Evolutionary conservation across 2,329 filamentous ascomycete genomes (phyloP), one percentile per base, ranked within the genome.

Genomic region (Scedosporium dehoogii): DNA sequence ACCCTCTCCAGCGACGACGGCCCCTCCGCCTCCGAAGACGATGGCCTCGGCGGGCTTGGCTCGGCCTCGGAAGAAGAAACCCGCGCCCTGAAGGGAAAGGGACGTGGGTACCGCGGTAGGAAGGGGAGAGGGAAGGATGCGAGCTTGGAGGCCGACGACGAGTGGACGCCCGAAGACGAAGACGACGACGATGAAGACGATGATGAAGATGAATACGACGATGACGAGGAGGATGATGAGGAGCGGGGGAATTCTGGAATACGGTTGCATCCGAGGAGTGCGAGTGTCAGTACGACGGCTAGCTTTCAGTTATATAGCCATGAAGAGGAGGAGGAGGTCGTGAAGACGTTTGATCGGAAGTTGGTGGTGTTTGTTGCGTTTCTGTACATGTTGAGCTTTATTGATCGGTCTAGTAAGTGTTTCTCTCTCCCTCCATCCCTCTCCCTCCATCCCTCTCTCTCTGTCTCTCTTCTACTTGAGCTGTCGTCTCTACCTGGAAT

Each of bases 301-400:
- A 74, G 73, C 67, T 75, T 72, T 63, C 71, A 74, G 69, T 69
- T 75, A 21, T 84, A 81, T 63, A 81, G 81, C 3, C 75, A 77
- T 0, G 87, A 92, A 61, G 92, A 97, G 72, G 92, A 96, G 70
- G 76, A 73, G 23, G 77, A 79, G 3, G 86, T 96, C 7, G 79
- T 92, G 62, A 80, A 79, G 69, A 92, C 90, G 75, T 85, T 96
- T 67, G 92, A 96, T 72, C 80, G 84, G 62, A 84, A 82, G 66
- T 80, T 97, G 61, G 90, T 96, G 5, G 72, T 90, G 1, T 96
- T 96, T 71, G 81, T 96, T 66, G 89, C 90, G 10, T 72, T 93
- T 63, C 79, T 96, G 12, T 97, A 94, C 71, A 83, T 96, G 79
- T 78, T 96, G 65, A 89, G 87, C 65, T 96, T 96, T 71, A 75